Conservation (phyloP, 352 stramenopile species). For the Phytophthora nicotianae region DNA sequence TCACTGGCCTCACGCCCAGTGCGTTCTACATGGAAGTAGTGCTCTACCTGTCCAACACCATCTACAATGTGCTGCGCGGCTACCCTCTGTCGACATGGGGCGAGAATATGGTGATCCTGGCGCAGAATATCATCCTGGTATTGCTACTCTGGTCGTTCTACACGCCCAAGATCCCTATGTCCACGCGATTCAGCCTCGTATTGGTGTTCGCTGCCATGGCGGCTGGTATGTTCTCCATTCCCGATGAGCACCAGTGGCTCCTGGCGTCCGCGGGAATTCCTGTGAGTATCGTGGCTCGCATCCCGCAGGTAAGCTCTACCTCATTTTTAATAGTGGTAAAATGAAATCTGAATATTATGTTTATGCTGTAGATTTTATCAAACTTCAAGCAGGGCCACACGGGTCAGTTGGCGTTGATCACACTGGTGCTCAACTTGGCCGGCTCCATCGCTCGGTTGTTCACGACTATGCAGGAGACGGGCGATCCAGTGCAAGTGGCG, state of each 20-base stretch:
- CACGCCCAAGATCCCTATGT: conserved; percentile 55
- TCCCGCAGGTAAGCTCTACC: conserved; percentile 65
- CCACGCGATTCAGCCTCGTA: conserved; percentile 53
- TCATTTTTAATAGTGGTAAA: not conserved
- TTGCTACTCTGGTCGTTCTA: conserved; percentile 80
- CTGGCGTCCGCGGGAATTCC: conserved; percentile 76
- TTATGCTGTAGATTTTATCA: conserved; percentile 60
- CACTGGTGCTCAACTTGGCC: conserved; percentile 82
- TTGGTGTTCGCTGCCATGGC: conserved; percentile 56
- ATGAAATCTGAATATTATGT: conserved; percentile 9
- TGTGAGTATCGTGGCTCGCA: conserved; percentile 79
- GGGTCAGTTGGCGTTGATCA: conserved; percentile 88
- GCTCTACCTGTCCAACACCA: conserved; percentile 78
- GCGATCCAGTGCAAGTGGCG: conserved; percentile 70
- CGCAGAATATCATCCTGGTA: conserved; percentile 86
- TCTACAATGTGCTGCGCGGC: conserved; percentile 85
- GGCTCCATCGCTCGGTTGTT: conserved; percentile 85
- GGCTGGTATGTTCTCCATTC: conserved; percentile 64
- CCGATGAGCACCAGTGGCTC: conserved; percentile 76
- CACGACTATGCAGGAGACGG: conserved; percentile 88
- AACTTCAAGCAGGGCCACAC: conserved; percentile 92
- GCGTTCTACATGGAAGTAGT: conserved; percentile 91
- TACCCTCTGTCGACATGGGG: conserved; percentile 89
- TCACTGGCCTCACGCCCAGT: conserved; percentile 82
- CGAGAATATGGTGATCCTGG: conserved; percentile 86